phyloP scores from a whole-genome alignment of 139 green algal genomes.

The Nannochloris sp. region DNA sequence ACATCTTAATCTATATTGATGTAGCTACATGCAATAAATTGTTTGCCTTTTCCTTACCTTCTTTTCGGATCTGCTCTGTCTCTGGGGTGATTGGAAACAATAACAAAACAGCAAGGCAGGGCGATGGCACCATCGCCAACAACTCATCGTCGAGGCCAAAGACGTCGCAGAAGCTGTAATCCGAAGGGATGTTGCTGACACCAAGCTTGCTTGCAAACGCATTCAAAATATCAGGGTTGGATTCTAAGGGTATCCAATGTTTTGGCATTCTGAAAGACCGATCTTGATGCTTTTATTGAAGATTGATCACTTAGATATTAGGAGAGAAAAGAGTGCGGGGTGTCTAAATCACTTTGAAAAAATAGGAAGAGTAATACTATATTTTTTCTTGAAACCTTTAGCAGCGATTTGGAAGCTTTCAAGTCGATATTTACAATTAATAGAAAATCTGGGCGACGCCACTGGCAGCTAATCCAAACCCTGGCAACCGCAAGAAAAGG shows the following conservation, averaged over 20 bases:
- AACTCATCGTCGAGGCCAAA: conserved; percentile 81
- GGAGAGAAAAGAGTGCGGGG: too few species aligned
- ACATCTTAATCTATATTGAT: neutral
- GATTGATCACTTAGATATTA: too few species aligned
- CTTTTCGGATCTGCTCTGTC: conserved; percentile 47
- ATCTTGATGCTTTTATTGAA: too few species aligned
- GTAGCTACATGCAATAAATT: neutral
- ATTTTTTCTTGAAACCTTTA: too few species aligned
- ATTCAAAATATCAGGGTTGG: conserved; percentile 84
- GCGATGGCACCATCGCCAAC: conserved; percentile 77
- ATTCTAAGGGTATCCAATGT: conserved; percentile 62
- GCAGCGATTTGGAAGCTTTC: too few species aligned
- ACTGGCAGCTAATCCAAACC: too few species aligned
- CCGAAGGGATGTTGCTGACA: conserved; percentile 27
- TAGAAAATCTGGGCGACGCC: too few species aligned
- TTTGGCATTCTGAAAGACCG: too few species aligned
- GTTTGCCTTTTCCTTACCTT: conserved; percentile 32
- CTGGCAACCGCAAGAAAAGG: too few species aligned
- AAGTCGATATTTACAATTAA: too few species aligned
- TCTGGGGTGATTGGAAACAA: conserved; percentile 76
- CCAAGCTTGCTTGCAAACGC: conserved; percentile 60
- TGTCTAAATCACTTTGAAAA: too few species aligned
- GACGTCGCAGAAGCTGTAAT: conserved; percentile 63
- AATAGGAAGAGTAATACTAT: too few species aligned
- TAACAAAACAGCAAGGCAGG: conserved; percentile 73